Percentiles rank a stretch among this genome's conserved stretches.
Evolutionary conservation across 805 yeast species (phyloP).

Genomic region (Tetrapisispora nanseiensis): DNA sequence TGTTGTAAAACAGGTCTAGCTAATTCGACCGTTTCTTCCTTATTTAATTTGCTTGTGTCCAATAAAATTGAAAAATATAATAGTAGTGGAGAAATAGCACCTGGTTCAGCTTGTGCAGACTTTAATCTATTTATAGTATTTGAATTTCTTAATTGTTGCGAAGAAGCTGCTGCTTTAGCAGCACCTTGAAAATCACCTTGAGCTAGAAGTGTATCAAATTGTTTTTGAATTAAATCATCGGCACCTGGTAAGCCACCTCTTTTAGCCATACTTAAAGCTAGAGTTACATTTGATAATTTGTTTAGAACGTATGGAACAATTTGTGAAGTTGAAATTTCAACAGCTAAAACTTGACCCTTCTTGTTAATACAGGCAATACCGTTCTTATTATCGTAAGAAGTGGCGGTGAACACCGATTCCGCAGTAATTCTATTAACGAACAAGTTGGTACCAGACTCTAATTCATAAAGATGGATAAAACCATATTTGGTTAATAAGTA

Average conservation of each 20-base stretch:
- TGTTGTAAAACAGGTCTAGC: slow-evolving; percentile 94
- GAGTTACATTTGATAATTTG: slow-evolving; percentile 73
- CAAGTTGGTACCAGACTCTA: slow-evolving; percentile 84
- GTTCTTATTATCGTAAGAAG: slow-evolving; percentile 55
- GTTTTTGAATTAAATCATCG: slow-evolving; percentile 81
- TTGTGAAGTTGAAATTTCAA: slow-evolving; percentile 74
- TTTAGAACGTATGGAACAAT: slow-evolving; percentile 83
- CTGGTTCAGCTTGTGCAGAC: slow-evolving; percentile 83
- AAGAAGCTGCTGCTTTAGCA: slow-evolving; percentile 93
- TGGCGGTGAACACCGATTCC: slow-evolving; percentile 87
- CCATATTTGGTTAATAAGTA: slow-evolving; percentile 93
- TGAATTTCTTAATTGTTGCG: slow-evolving; percentile 85
- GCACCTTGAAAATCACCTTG: slow-evolving; percentile 87
- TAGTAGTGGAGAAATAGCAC: slow-evolving; percentile 87
- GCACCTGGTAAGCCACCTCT: slow-evolving; percentile 98
- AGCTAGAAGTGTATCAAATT: slow-evolving; percentile 74
- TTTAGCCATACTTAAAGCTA: slow-evolving; percentile 73
- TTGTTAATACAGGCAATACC: slow-evolving; percentile 93
- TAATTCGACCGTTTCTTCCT: slow-evolving; percentile 86
- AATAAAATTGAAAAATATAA: slow-evolving; percentile 85
- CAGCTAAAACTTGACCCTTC: slow-evolving; percentile 89
- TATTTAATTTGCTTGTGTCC: slow-evolving; percentile 87
- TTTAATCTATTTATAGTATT: slow-evolving; percentile 90
- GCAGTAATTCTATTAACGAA: slow-evolving; percentile 95
- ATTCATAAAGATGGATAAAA: slow-evolving; percentile 88